Percentiles rank a stretch among this genome's conserved stretches.
phyloP scores from a whole-genome alignment of 2,329 filamentous ascomycete genomes.

The Hymenoscyphus albidus region DNA sequence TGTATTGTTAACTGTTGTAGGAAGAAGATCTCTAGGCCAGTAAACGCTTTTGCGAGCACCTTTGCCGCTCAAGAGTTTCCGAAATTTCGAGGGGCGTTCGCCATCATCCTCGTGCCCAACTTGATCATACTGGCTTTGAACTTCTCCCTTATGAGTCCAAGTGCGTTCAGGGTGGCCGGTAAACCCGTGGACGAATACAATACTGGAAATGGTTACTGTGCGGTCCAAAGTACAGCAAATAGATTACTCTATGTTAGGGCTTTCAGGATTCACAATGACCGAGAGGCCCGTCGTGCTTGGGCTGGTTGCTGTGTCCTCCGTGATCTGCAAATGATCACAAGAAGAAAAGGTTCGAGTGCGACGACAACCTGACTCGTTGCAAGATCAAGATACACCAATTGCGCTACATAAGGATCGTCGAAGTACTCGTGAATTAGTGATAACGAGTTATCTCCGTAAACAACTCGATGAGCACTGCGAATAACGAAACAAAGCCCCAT shows the following conservation, averaged over 20 bases:
- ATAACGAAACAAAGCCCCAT: too few species aligned
- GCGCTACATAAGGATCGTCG: not conserved
- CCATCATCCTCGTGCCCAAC: not conserved
- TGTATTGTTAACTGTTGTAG: slow-evolving; percentile 8
- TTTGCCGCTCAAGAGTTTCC: slow-evolving; percentile 1
- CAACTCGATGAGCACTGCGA: too few species aligned
- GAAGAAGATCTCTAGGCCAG: slow-evolving; percentile 19
- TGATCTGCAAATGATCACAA: not conserved
- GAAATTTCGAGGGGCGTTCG: slow-evolving; percentile 9
- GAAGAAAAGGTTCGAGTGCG: not conserved
- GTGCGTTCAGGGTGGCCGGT: slow-evolving; percentile 39
- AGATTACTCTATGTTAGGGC: not conserved
- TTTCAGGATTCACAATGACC: not conserved
- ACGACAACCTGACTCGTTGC: not conserved
- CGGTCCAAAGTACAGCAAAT: not conserved
- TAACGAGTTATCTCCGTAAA: not conserved
- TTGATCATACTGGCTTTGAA: slow-evolving; percentile 4
- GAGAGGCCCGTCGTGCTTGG: not conserved
- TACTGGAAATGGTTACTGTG: slow-evolving; percentile 12
- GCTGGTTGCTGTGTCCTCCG: not conserved
- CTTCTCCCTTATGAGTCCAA: slow-evolving; percentile 35
- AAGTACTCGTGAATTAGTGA: not conserved
- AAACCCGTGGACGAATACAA: slow-evolving; percentile 43
- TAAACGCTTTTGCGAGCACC: slow-evolving; percentile 12
- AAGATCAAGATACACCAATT: not conserved